Evolutionary conservation across 768 basidiomycete genomes (phyloP).

Genomic region (Rhodotorula taiwanensis): DNA sequence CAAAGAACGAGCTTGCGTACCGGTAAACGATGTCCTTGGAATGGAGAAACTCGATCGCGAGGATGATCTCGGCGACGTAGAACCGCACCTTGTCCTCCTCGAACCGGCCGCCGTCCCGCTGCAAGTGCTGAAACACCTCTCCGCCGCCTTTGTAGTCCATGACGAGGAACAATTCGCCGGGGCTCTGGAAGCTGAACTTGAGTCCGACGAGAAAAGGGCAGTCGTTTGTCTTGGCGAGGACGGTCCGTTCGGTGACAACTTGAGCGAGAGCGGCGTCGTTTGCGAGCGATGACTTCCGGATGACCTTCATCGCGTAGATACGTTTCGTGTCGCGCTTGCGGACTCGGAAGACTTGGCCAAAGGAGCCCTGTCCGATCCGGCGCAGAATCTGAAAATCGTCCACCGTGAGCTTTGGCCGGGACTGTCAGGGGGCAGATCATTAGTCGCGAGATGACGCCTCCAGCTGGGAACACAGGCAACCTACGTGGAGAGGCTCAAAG

Average conservation of each 20-base stretch:
- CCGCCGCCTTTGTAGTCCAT: conserved; percentile 59
- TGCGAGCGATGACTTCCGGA: conserved; percentile 91
- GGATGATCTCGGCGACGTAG: conserved; percentile 87
- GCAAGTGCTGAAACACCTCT: conserved; percentile 97
- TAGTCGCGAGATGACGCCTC: not conserved
- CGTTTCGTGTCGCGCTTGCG: conserved; percentile 94
- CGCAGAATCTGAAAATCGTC: conserved; percentile 91
- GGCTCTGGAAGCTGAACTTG: conserved; percentile 59
- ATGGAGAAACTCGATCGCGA: conserved; percentile 91
- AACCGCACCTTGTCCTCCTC: conserved; percentile 87
- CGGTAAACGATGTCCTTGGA: conserved; percentile 81
- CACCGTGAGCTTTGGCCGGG: conserved; percentile 30
- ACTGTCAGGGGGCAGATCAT: not conserved
- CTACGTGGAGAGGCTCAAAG: conserved; percentile 79
- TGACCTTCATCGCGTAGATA: conserved; percentile 94
- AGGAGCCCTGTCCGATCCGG: conserved; percentile 92
- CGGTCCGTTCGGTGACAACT: conserved; percentile 91
- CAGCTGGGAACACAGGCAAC: conserved; percentile 36
- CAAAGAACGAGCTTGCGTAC: not conserved
- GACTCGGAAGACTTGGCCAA: conserved; percentile 92
- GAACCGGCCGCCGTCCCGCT: conserved; percentile 90
- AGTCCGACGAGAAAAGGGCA: conserved; percentile 93
- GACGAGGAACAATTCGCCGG: conserved; percentile 27
- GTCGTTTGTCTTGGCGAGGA: conserved; percentile 59
- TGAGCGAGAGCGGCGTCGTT: conserved; percentile 84